phyloP scores from a whole-genome alignment of 2,329 filamentous ascomycete species.

The Lasiodiplodia hormozganensis region DNA sequence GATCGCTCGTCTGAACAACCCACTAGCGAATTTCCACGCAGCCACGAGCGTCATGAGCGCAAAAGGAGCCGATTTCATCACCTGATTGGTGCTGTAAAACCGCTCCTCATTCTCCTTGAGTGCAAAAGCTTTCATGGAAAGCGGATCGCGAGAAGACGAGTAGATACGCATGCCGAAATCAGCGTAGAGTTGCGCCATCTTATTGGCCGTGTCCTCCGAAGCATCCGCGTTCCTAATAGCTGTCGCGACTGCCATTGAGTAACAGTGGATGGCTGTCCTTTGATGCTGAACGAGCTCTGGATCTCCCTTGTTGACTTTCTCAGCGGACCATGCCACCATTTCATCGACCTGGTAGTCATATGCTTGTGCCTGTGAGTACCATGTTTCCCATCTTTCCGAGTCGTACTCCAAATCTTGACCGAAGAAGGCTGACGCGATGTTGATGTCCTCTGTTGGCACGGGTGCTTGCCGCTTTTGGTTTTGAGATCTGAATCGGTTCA shows the following conservation, averaged over 20 bases:
- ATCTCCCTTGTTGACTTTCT: conserved; percentile 87
- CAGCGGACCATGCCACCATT: conserved; percentile 84
- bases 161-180: conserved; percentile 75
- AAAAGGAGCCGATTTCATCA: conserved; percentile 57
- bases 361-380: conserved; percentile 86
- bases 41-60: conserved; percentile 64
- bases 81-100: conserved; percentile 57
- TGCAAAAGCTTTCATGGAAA: conserved; percentile 71
- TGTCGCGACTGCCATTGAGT: conserved; percentile 70
- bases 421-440: conserved; percentile 80
- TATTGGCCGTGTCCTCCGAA: conserved; percentile 59
- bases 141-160: conserved; percentile 71
- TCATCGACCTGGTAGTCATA: conserved; percentile 90
- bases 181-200: conserved; percentile 69
- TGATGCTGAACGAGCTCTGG: conserved; percentile 77
- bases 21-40: conserved; percentile 70
- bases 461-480: conserved; percentile 82
- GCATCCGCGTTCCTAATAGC: conserved; percentile 64
- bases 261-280: conserved; percentile 81
- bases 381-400: conserved; percentile 83
- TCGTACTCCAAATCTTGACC: conserved; percentile 84
- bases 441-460: conserved; percentile 81
- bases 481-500: conserved; percentile 83
- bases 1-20: conserved; percentile 66
- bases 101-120: conserved; percentile 65